Conservation (phyloP, 164 flowering plant genomes). For the grape (Vitis vinifera) region ASM3070453v1 NC_081813.1:8829001-8829500, state of each 20-base stretch:
- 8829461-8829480: not conserved
- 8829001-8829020: not conserved
- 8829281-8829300: constrained; percentile 9
- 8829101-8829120: not conserved
- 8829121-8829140: constrained; percentile 1
- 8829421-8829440: constrained; percentile 19
- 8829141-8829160: not conserved
- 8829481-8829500: not conserved
- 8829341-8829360: constrained; percentile 25
- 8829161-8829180: too few relatives aligned
- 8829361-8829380: not conserved
- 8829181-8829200: too few relatives aligned
- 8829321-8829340: constrained; percentile 35
- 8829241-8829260: constrained; percentile 23
- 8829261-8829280: constrained; percentile 22
- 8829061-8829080: not conserved
- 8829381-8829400: constrained; percentile 3
- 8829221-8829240: constrained; percentile 15
- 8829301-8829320: constrained; percentile 19
- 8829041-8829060: not conserved
- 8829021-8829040: constrained; percentile 3
- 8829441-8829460: constrained; percentile 4
- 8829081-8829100: not conserved
- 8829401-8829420: not conserved
- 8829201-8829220: constrained; percentile 2